Evolutionary conservation across 2,329 filamentous ascomycete genomes (phyloP).

Genomic region (Aspergillus sergii): DNA sequence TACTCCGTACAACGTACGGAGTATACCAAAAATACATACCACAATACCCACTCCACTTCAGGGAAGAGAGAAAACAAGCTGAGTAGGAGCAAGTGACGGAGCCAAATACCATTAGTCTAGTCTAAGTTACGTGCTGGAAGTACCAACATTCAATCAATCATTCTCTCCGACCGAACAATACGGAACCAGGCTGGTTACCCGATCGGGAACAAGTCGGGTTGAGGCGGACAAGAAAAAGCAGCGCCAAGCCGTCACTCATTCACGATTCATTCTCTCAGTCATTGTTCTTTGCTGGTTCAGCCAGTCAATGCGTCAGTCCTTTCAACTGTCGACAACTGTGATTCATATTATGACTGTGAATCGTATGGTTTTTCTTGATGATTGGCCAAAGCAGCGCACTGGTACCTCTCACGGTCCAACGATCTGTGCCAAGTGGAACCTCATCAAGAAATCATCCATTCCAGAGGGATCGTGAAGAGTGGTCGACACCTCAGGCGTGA

Average conservation of each 20-base stretch:
- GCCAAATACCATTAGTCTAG: too few relatives aligned
- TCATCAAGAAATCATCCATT: neutral
- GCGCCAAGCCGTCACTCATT: neutral
- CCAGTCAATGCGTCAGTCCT: neutral
- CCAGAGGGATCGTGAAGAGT: neutral
- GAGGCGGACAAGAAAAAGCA: neutral
- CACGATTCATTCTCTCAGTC: neutral
- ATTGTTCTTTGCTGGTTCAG: neutral
- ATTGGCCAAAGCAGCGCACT: neutral
- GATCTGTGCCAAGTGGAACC: neutral
- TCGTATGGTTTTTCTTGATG: neutral
- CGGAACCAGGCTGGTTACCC: conserved; percentile 7
- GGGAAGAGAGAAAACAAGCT: too few relatives aligned
- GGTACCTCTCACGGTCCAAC: neutral
- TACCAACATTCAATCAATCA: too few relatives aligned
- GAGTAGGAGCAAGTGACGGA: too few relatives aligned
- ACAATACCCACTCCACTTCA: neutral
- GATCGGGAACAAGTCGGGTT: conserved; percentile 7
- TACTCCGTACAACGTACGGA: neutral
- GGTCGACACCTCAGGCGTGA: neutral
- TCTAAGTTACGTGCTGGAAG: neutral
- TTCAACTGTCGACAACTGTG: too few relatives aligned
- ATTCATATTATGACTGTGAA: neutral
- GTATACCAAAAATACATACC: neutral
- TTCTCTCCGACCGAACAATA: neutral